Conservation (phyloP, 768 basidiomycete genomes). For the Lactifluus volemus region DNA sequence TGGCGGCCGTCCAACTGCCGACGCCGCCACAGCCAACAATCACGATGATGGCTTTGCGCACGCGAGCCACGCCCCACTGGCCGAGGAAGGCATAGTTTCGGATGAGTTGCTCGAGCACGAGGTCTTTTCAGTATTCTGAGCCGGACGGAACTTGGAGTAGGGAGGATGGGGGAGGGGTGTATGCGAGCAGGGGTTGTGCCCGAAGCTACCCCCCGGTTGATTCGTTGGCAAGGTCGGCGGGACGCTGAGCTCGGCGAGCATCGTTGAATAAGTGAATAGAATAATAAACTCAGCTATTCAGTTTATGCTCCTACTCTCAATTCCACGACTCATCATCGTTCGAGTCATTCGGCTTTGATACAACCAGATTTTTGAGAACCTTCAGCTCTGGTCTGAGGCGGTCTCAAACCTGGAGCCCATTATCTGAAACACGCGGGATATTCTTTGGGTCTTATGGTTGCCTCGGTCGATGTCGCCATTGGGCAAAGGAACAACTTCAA, state of each 20-base stretch:
- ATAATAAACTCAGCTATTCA: too few relatives aligned
- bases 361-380: too few relatives aligned
- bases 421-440: not conserved
- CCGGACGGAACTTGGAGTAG: not conserved
- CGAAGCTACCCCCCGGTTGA: constrained; percentile 40
- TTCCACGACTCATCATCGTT: not conserved
- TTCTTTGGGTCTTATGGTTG: constrained; percentile 2
- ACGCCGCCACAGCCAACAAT: too few relatives aligned
- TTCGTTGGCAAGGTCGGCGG: constrained; percentile 48
- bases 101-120: constrained; percentile 33
- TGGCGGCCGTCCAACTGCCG: too few relatives aligned
- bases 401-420: constrained; percentile 9
- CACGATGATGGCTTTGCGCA: too few relatives aligned
- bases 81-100: too few relatives aligned
- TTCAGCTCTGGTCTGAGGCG: too few relatives aligned
- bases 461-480: not conserved
- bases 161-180: too few relatives aligned
- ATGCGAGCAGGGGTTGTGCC: too few relatives aligned
- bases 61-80: too few relatives aligned
- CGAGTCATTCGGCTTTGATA: constrained; percentile 3
- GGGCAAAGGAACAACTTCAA: too few relatives aligned
- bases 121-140: constrained; percentile 57
- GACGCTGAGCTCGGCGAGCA: constrained; percentile 24
- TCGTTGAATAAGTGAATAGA: not conserved
- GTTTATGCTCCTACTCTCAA: too few relatives aligned